Base-by-base conservation (phyloP, 805 yeast species). In the Yarrowia osloensis region DNA sequence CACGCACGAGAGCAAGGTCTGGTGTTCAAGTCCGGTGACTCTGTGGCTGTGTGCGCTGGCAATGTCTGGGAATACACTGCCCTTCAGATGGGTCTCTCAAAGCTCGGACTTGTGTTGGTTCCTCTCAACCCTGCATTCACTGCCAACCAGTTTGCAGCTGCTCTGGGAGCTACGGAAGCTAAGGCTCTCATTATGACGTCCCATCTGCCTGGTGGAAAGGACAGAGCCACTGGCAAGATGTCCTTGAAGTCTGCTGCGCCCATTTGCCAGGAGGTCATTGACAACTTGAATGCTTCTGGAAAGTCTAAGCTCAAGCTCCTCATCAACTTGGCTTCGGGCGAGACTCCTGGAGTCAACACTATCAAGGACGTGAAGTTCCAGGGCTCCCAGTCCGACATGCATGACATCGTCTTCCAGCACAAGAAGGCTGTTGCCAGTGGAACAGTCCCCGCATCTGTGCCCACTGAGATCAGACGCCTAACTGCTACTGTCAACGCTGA, bases 91-190 rank as follows among this genome's bases (percentile, higher is more conserved):
- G 76, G 72, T 21, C 69, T 74, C 49, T 74, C 74, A 17, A 69
- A 70, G 42, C 63, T 73, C 1, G 77, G 77, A 6, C 73, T 74
- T 5, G 70, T 73, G 15, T 66, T 73, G 68, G 74, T 74, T 3
- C 77, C 77, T 3, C 66, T 74, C 37, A 74, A 74, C 57, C 74
- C 76, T 11, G 74, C 75, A 1, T 74, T 74, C 66, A 74, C 75
- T 7, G 68, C 68, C 28, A 57, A 65, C 21, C 77, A 74, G 70
- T 69, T 71, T 54, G 57, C 67, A 12, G 65, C 71, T 13, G 77
- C 76, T 3, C 52, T 74, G 42, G 57, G 26, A 2, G 62, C 70
- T 15, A 69, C 72, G n/a, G 70, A 71, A n/a, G 63, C 75, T 7
- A 68, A 57, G 42, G 71, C 66, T 4, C 69, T 74, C 40, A 70